A percentile compares a stretch with the other conserved stretches of the same genome.
Evolutionary conservation across 1,284 basidiomycete species (phyloP).

Genomic region (Cutaneotrichosporon cutaneum): DNA sequence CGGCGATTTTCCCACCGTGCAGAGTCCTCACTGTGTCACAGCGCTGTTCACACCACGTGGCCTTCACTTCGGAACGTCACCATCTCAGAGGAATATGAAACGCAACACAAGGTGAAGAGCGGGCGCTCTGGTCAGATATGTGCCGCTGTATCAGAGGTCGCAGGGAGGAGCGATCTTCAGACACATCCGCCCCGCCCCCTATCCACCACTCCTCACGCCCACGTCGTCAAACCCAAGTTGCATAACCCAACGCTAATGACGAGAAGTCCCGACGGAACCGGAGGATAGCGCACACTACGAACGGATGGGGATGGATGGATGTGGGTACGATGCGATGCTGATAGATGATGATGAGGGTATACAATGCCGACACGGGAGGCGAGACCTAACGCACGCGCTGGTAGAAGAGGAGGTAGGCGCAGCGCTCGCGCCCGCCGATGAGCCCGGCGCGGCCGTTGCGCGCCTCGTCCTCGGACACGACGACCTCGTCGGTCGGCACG

Average conservation of each 20-base stretch:
- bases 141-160: no score
- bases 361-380: neutral
- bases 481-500: constrained; percentile 73
- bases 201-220: no score
- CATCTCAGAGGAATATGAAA: no score
- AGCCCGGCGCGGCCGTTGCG: constrained; percentile 59
- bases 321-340: neutral
- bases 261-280: neutral
- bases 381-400: constrained; percentile 41
- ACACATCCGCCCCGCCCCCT: no score
- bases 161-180: no score
- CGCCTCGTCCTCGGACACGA: constrained; percentile 57
- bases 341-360: constrained; percentile 2
- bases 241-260: neutral
- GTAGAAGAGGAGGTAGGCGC: constrained; percentile 88
- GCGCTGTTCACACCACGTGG: no score
- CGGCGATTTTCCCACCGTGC: no score
- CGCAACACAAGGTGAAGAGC: no score
- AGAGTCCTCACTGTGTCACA: no score
- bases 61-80: no score
- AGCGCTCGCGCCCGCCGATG: constrained; percentile 52
- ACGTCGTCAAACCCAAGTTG: neutral
- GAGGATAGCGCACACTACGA: neutral
- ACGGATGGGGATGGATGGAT: neutral
- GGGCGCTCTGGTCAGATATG: no score